phyloP scores from a whole-genome alignment of 257 asterid species.

The Galeopsis tetrahit region DNA sequence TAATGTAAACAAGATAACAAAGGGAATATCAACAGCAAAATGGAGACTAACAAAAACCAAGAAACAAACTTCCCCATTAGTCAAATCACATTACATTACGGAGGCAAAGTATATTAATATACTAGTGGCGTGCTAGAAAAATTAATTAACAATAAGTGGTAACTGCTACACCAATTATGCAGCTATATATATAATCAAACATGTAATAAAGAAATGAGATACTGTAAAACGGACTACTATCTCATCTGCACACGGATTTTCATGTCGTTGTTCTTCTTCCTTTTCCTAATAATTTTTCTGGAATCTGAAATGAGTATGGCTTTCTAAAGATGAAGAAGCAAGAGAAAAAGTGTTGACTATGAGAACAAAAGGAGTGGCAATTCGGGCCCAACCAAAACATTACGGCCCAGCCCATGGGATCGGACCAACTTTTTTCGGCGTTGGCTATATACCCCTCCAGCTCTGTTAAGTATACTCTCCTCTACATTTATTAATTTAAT shows the following conservation, averaged over 20 bases:
- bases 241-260: constrained; percentile 1
- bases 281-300: not conserved
- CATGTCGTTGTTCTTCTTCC: not conserved
- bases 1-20: constrained; percentile 18
- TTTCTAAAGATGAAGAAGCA: not conserved
- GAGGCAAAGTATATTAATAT: constrained; percentile 5
- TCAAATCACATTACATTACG: constrained; percentile 1
- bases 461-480: too few species aligned
- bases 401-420: too few species aligned
- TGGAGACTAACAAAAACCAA: constrained; percentile 39
- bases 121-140: not conserved
- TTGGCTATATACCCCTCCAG: too few species aligned
- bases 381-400: too few species aligned
- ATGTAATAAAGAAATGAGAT: constrained; percentile 5
- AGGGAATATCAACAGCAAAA: constrained; percentile 33
- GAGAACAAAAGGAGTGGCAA: too few species aligned
- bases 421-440: too few species aligned
- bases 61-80: constrained; percentile 37
- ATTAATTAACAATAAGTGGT: not conserved
- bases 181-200: not conserved
- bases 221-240: not conserved
- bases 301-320: not conserved
- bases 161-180: constrained; percentile 30
- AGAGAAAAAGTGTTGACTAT: too few species aligned
- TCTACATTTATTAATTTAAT: too few species aligned